These are phyloP conservation scores for Trametes pubescens DNA, from an alignment of 1,284 basidiomycete genomes.

Conservation along the genomic window DNA sequence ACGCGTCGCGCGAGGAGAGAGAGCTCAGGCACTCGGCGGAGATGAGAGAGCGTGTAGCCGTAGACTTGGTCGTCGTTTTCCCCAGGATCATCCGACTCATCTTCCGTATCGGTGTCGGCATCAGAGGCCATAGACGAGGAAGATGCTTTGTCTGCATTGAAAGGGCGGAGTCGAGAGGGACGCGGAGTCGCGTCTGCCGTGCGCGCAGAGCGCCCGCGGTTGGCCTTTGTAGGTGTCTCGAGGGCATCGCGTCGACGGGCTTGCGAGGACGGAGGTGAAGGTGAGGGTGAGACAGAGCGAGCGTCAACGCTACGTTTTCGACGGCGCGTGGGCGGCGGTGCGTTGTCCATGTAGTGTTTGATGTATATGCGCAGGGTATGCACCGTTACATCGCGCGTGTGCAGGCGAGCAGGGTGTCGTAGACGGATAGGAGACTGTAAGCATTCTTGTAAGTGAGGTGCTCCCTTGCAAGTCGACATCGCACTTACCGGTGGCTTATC, in stretches of 20 bases:
- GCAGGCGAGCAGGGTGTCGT: constrained; percentile 73
- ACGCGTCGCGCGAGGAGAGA: constrained; percentile 66
- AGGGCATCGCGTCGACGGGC: background rate
- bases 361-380: constrained; percentile 78
- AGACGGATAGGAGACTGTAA: constrained; percentile 48
- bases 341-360: constrained; percentile 77
- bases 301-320: background rate
- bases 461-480: background rate
- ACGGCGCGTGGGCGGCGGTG: constrained; percentile 24
- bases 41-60: constrained; percentile 75
- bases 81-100: constrained; percentile 32
- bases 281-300: constrained; percentile 33
- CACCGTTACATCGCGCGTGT: constrained; percentile 66
- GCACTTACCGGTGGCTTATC: constrained; percentile 11
- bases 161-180: constrained; percentile 7
- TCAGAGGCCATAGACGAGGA: background rate
- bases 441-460: background rate
- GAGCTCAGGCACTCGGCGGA: constrained; percentile 77
- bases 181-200: constrained; percentile 28
- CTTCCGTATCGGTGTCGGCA: constrained; percentile 15
- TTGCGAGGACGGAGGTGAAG: constrained; percentile 18
- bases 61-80: constrained; percentile 36
- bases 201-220: background rate
- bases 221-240: constrained; percentile 10
- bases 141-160: background rate